phyloP scores from a whole-genome alignment of 2,329 filamentous ascomycete genomes.

The Byssothecium circinans region DNA sequence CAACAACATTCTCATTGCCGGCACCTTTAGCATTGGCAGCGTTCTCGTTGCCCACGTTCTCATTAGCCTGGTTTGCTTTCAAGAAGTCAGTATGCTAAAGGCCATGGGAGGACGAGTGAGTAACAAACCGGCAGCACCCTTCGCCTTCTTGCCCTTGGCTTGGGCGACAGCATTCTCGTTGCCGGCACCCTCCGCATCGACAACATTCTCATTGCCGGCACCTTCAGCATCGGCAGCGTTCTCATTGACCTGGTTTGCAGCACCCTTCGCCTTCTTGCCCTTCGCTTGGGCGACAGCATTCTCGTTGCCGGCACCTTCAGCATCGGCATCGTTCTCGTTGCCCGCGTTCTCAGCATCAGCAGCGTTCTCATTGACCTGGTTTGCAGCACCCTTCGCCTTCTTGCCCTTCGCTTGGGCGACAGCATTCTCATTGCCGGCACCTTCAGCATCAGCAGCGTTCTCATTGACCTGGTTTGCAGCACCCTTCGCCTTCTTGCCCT shows the following conservation, averaged over 20 bases:
- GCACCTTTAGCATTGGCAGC: not conserved
- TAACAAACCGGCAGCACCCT: not conserved
- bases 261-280: slow-evolving; percentile 2
- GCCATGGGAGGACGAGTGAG: too few species aligned
- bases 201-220: not conserved
- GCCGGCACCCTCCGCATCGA: not conserved
- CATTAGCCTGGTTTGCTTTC: too few species aligned
- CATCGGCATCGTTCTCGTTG: not conserved
- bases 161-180: not conserved
- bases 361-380: not conserved
- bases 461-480: not conserved
- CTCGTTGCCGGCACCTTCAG: not conserved
- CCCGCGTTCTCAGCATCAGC: not conserved
- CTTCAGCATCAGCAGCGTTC: not conserved
- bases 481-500: slow-evolving; percentile 2
- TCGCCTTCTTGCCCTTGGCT: not conserved
- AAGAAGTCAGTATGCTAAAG: too few species aligned
- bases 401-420: slow-evolving; percentile 1
- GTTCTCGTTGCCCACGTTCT: not conserved
- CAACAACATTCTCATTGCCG: not conserved
- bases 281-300: slow-evolving; percentile 1
- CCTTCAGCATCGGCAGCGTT: not conserved
- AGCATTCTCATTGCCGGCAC: not conserved
- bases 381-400: slow-evolving; percentile 1
- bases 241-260: not conserved